phyloP scores from a whole-genome alignment of 768 basidiomycete genomes.

The Mycena crocata region DNA sequence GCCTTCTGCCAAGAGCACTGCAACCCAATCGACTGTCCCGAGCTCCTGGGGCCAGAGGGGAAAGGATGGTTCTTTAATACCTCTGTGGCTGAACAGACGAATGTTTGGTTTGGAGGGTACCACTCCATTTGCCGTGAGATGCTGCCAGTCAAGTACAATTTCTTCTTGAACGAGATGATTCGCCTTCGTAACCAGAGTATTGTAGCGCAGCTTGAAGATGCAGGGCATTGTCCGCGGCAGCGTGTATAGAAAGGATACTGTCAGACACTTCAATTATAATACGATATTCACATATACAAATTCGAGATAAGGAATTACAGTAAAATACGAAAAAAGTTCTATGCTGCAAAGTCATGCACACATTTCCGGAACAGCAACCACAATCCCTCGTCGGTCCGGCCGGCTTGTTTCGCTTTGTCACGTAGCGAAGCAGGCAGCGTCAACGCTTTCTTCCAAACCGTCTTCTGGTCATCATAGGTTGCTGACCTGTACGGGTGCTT shows the following conservation, averaged over 20 bases:
- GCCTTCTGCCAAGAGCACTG: slow-evolving; percentile 20
- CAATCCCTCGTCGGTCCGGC: too few relatives aligned
- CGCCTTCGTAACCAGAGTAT: slow-evolving; percentile 36
- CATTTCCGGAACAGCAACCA: too few relatives aligned
- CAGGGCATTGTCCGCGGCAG: slow-evolving; percentile 28
- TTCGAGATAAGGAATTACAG: too few relatives aligned
- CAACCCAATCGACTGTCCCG: slow-evolving; percentile 15
- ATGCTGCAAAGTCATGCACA: too few relatives aligned
- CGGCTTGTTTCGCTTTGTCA: too few relatives aligned
- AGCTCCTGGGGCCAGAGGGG: slow-evolving; percentile 14
- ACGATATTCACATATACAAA: too few relatives aligned
- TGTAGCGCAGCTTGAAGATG: slow-evolving; percentile 27
- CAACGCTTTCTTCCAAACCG: neutral
- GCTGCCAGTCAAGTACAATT: slow-evolving; percentile 42
- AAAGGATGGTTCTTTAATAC: slow-evolving; percentile 45
- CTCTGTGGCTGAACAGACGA: slow-evolving; percentile 49
- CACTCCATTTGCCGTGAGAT: slow-evolving; percentile 48
- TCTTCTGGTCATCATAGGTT: neutral
- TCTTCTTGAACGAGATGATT: slow-evolving; percentile 56
- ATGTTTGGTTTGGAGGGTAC: slow-evolving; percentile 50
- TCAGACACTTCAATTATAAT: neutral
- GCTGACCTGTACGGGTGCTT: neutral
- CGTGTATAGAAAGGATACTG: neutral
- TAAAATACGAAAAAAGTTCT: too few relatives aligned
- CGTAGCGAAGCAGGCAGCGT: too few relatives aligned